phyloP scores from a whole-genome alignment of 139 green algal genomes.

The Asterochloris erici region DNA sequence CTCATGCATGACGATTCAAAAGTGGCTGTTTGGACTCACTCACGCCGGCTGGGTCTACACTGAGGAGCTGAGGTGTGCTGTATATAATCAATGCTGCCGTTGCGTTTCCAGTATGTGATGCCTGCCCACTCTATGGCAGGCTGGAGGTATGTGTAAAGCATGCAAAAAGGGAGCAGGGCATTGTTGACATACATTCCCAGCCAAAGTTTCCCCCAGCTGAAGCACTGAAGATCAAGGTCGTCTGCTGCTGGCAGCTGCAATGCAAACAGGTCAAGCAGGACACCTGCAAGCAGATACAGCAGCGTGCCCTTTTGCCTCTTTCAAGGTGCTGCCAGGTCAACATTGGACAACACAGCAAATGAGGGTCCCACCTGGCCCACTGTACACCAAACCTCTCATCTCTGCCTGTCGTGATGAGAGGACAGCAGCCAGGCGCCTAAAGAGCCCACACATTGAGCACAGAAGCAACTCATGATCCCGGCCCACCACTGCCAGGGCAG shows the following conservation, averaged over 20 bases:
- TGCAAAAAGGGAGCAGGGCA: constrained; percentile 39
- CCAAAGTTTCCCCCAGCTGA: constrained; percentile 21
- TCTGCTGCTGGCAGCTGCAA: not conserved
- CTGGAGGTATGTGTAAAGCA: constrained; percentile 38
- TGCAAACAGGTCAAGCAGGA: constrained; percentile 2
- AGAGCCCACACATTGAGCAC: not conserved
- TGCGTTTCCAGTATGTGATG: constrained; percentile 37
- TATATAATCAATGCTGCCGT: not conserved
- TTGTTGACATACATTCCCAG: constrained; percentile 26
- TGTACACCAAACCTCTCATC: not conserved
- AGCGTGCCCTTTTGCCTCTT: not conserved
- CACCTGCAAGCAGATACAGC: constrained; percentile 2
- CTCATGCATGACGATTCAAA: too few species aligned
- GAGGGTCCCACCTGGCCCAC: not conserved
- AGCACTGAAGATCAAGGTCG: not conserved
- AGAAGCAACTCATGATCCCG: not conserved
- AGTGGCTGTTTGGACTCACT: too few species aligned
- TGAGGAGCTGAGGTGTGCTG: too few species aligned
- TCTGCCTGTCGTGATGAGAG: too few species aligned
- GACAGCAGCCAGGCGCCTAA: not conserved
- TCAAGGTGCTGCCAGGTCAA: not conserved
- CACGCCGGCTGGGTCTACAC: too few species aligned
- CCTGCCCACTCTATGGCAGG: constrained; percentile 40
- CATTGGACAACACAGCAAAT: not conserved
- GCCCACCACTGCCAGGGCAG: too few species aligned